phyloP scores from a whole-genome alignment of 2,329 filamentous ascomycete species.

The Apiospora hydei region DNA sequence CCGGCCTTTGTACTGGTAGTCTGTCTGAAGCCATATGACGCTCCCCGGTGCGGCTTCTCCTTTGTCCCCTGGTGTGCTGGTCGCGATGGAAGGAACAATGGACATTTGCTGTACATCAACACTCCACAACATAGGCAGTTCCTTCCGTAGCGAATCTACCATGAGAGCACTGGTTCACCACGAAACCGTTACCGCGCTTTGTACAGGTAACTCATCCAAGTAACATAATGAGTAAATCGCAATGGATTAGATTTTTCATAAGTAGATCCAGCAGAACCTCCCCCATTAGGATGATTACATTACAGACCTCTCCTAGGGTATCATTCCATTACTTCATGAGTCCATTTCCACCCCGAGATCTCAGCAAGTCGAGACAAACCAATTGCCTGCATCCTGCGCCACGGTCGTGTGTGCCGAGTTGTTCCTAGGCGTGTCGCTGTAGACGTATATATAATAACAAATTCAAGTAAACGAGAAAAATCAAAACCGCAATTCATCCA shows the following conservation, averaged over 20 bases:
- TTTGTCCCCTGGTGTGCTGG: background rate
- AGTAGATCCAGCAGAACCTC: conserved; percentile 1
- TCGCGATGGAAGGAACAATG: conserved; percentile 10
- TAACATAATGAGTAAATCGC: background rate
- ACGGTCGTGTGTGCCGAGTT: background rate
- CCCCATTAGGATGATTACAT: conserved; percentile 3
- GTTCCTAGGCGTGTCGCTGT: background rate
- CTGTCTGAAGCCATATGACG: background rate
- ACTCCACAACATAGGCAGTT: background rate
- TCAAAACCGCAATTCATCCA: background rate
- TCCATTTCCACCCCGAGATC: conserved; percentile 2
- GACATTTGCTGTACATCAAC: background rate
- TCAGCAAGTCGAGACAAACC: background rate
- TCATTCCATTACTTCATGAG: conserved; percentile 18
- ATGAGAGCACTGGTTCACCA: background rate
- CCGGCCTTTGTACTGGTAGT: background rate
- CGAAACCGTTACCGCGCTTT: background rate
- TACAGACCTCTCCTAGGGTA: conserved; percentile 20
- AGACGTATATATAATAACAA: conserved; percentile 1
- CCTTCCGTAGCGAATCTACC: background rate
- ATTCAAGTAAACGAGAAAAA: background rate
- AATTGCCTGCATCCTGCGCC: conserved; percentile 5
- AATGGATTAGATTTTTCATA: background rate
- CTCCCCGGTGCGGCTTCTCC: background rate
- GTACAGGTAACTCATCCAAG: background rate